A percentile compares a stretch with the other conserved stretches of the same genome.
Evolutionary conservation across 441 rosid genomes (phyloP).

Genomic region (Arabidopsis lyrata): DNA sequence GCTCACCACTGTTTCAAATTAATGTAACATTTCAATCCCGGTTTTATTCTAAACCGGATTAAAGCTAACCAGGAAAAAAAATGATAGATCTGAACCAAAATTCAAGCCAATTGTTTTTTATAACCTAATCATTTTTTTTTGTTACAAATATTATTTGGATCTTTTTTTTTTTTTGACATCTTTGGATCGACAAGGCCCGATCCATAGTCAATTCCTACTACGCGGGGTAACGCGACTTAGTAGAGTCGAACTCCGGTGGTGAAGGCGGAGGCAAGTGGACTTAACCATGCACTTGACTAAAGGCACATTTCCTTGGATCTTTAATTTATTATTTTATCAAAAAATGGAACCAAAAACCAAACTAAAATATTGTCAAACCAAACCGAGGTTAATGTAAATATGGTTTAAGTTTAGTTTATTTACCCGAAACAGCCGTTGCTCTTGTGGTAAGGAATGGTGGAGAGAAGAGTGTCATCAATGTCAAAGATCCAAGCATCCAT

Average conservation of each 20-base stretch:
- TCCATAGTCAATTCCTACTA: too few relatives aligned
- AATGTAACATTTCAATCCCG: neutral
- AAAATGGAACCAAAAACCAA: neutral
- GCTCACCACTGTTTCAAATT: constrained; percentile 62
- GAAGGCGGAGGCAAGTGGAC: too few relatives aligned
- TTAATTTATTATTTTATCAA: too few relatives aligned
- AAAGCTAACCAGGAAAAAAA: neutral
- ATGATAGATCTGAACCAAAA: constrained; percentile 35
- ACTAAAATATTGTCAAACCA: constrained; percentile 20
- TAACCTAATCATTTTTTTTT: neutral
- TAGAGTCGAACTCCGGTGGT: too few relatives aligned
- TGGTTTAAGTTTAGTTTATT: neutral
- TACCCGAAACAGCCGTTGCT: constrained; percentile 63
- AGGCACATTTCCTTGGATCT: too few relatives aligned
- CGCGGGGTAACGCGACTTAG: too few relatives aligned
- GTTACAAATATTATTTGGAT: too few relatives aligned
- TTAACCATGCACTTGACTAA: too few relatives aligned
- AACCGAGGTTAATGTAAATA: neutral
- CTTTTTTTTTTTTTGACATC: too few relatives aligned
- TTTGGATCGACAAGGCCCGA: too few relatives aligned
- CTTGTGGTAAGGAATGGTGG: constrained; percentile 72
- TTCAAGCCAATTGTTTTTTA: neutral
- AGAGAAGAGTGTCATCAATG: constrained; percentile 67
- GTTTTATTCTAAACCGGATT: constrained; percentile 7
- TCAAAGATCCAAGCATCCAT: constrained; percentile 80